Evolutionary conservation across 768 basidiomycete genomes (phyloP).

Genomic region (Amanita rimosa): DNA sequence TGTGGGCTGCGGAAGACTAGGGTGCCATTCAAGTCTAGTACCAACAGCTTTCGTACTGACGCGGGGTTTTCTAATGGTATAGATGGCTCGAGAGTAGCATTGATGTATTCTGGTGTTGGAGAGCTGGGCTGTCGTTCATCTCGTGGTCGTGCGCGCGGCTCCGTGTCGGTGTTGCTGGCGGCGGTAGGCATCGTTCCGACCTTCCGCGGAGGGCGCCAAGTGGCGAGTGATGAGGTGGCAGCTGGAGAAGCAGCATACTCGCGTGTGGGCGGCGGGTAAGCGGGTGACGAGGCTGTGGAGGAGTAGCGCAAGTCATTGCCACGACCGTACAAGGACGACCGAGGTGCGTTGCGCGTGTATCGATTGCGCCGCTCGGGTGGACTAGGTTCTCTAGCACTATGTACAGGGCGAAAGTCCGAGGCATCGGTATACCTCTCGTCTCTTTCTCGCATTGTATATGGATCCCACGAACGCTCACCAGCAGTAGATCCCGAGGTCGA

Average conservation of each 20-base stretch:
- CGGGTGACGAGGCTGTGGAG: background rate
- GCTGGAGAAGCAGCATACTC: background rate
- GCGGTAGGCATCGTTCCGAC: background rate
- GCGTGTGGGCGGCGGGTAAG: background rate
- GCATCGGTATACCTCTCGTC: background rate
- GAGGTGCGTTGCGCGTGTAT: background rate
- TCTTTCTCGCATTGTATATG: background rate
- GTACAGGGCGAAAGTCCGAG: background rate
- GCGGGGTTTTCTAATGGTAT: constrained; percentile 14
- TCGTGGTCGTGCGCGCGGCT: background rate
- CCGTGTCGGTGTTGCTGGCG: background rate
- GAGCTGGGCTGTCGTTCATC: background rate
- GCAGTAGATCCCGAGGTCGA: background rate
- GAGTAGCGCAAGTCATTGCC: background rate
- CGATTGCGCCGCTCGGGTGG: background rate
- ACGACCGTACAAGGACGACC: background rate
- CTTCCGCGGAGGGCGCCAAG: background rate
- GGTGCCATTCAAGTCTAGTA: constrained; percentile 71
- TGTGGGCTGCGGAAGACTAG: constrained; percentile 50
- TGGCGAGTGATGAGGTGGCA: background rate
- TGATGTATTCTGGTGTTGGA: constrained; percentile 18
- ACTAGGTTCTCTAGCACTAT: background rate
- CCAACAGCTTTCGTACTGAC: constrained; percentile 46
- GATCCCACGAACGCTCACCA: background rate
- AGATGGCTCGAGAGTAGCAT: constrained; percentile 19